Evolutionary conservation across 1,284 basidiomycete species (phyloP), one percentile per base, ranked within the genome.

Genomic region (Rhodotorula sp.): DNA sequence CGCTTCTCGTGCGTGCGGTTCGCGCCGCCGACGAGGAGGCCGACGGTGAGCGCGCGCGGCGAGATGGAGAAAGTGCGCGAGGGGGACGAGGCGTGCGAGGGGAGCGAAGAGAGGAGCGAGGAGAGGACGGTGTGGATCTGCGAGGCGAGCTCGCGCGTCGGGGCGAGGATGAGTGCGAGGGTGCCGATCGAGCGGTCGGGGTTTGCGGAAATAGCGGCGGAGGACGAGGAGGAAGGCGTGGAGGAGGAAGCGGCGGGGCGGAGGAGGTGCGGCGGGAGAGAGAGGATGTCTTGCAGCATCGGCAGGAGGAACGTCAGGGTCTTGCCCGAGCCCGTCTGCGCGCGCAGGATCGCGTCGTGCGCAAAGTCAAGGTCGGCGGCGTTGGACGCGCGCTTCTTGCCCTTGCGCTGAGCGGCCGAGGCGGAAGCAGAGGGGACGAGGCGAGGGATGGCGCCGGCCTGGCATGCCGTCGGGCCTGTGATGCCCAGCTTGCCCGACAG

Each of bases 291-390:
- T 78, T 99, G 93, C 53, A 99, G 87, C 80, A 99, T 94, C 25
- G 97, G 97, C 7, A 99, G 87, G 23, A 99, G 87, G 83, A 92
- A 99, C 5, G 96, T 88, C 34, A 99, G 84, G 0, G 96, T 99
- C 84, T 99, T 99, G 77, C 97, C 97, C 0, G 95, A 98, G 71
- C 97, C 97, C 0, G 97, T 99, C 81, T 99, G 96, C 8, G 93
- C 92, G 80, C 98, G 95, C 66, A 99, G 91, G 80, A 99, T 94
- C 21, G 93, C 88, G 81, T 99, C 97, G 67, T n/a, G 80, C 59
- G 58, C 68, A 44, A 68, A 66, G 27, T 58, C 55, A 5, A 34
- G 34, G 44, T 23, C 34, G 8, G 34, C 52, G 42, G 34, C 56
- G 19, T 9, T 21, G n/a, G 52, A 56, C 25, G 27, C 42, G 82